Base-by-base conservation (phyloP, 139 green algal genomes). In the Coccomyxa sp. region DNA sequence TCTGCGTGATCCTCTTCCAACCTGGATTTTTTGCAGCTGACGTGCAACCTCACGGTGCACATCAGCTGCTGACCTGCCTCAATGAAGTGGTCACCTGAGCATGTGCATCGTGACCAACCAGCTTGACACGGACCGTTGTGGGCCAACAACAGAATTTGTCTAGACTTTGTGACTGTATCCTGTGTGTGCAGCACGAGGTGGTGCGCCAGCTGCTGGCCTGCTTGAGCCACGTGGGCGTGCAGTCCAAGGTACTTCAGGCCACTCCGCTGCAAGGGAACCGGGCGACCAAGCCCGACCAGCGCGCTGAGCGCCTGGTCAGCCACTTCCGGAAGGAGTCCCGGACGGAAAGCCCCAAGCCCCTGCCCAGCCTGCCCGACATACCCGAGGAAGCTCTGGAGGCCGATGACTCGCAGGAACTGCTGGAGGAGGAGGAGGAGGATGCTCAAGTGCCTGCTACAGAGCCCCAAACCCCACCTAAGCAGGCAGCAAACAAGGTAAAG, bases 161-260 rank as follows among this genome's bases (percentile, higher is more conserved):
- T n/a, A n/a, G n/a, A n/a, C n/a, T n/a, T n/a, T n/a, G n/a, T 2
- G 38, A 38, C 16, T 64, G 9, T 68, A 36, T 64, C 14, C 6
- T 8, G 38, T 37, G 7, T 35, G 12, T 77, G 16, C 39, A 77
- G 73, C 70, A 82, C 36, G 78, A 82, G 36, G 72, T 82, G 39
- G 36, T 82, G 12, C 36, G 70, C 36, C 78, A 82, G 78, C 78
- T 82, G 50, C 50, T 82, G 29, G 71, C 44, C 27, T 55, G 41
- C 40, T 37, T 78, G 36, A 77, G 64, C 37, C 39, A 54, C 29
- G 41, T 82, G 14, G 64, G 70, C 7, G 33, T 81, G 18, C 37
- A 36, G 33, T 77, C 68, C 29, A 39, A 73, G 8, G 68, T 73
- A n/a, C 34, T 35, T 9, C 68, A 38, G 68, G 18, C 68, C 68